Conservation (phyloP, 2,329 filamentous ascomycete genomes). For the Neofusicoccum sp. region DNA sequence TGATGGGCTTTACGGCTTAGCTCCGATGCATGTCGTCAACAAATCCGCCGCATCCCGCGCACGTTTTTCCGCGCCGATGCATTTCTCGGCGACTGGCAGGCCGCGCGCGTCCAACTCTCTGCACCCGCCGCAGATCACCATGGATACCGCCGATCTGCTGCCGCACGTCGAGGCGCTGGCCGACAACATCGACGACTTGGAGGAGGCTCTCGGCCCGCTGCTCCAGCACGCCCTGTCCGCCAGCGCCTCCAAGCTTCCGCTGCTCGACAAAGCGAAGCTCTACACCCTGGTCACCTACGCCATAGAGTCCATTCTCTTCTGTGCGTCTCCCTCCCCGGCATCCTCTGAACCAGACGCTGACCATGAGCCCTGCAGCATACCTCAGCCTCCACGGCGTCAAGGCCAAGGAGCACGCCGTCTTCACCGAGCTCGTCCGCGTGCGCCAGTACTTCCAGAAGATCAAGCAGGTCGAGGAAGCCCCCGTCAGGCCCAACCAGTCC, state of each 20-base stretch:
- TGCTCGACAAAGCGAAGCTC: constrained; percentile 95
- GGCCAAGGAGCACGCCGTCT: constrained; percentile 82
- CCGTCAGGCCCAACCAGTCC: constrained; percentile 55
- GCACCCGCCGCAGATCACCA: constrained; percentile 29
- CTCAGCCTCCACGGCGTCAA: constrained; percentile 77
- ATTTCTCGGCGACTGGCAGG: not conserved
- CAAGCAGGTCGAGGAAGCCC: constrained; percentile 69
- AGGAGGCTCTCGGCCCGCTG: constrained; percentile 74
- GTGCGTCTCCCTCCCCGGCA: constrained; percentile 33
- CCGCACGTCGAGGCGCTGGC: constrained; percentile 75
- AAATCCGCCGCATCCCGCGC: not conserved
- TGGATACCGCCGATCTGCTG: constrained; percentile 62
- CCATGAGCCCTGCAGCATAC: constrained; percentile 56
- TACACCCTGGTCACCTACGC: constrained; percentile 87
- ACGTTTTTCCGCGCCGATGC: constrained; percentile 4
- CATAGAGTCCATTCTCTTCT: constrained; percentile 87
- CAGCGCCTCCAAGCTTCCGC: constrained; percentile 74
- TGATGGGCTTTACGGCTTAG: not conserved
- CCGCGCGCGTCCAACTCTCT: not conserved
- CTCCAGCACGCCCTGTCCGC: constrained; percentile 64
- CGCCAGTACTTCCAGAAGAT: constrained; percentile 94
- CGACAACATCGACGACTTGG: constrained; percentile 76
- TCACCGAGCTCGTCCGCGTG: constrained; percentile 81
- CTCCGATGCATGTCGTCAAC: constrained; percentile 2
- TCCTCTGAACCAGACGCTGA: constrained; percentile 39